These are phyloP conservation scores for Daldinia caldariorum DNA, from an alignment of 495 filamentous ascomycete species.

Conservation along the genomic window DNA sequence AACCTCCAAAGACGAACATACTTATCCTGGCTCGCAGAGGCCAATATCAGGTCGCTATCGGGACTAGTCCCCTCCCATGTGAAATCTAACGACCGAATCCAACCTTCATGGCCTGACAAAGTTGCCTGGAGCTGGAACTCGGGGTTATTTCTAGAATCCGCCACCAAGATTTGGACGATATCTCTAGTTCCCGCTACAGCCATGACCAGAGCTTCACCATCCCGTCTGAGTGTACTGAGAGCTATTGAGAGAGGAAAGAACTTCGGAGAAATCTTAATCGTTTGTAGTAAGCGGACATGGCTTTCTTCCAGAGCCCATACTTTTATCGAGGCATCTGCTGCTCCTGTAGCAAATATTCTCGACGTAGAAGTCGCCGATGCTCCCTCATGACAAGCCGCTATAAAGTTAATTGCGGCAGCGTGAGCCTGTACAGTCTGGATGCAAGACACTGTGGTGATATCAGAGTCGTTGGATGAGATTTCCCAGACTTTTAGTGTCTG, in stretches of 20 bases:
- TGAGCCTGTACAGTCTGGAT: constrained; percentile 68
- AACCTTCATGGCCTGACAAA: constrained; percentile 91
- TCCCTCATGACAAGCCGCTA: constrained; percentile 62
- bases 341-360: constrained; percentile 71
- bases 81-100: constrained; percentile 88
- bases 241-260: constrained; percentile 85
- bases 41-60: constrained; percentile 77
- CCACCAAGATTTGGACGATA: constrained; percentile 78
- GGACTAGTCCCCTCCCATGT: constrained; percentile 64
- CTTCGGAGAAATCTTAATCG: constrained; percentile 74
- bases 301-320: constrained; percentile 71
- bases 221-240: constrained; percentile 63
- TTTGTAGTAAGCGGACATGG: constrained; percentile 68
- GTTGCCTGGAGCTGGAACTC: constrained; percentile 79
- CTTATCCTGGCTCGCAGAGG: constrained; percentile 96
- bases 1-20: constrained; percentile 95
- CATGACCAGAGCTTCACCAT: constrained; percentile 66
- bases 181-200: constrained; percentile 86
- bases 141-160: constrained; percentile 43
- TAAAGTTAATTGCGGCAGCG: constrained; percentile 78
- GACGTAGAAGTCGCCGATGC: constrained; percentile 13
- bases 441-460: constrained; percentile 48
- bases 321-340: constrained; percentile 83
- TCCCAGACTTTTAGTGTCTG: constrained; percentile 80
- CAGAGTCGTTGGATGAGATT: constrained; percentile 36